Conservation (phyloP, 495 filamentous ascomycete species). For the Elasticomyces elasticus region DNA sequence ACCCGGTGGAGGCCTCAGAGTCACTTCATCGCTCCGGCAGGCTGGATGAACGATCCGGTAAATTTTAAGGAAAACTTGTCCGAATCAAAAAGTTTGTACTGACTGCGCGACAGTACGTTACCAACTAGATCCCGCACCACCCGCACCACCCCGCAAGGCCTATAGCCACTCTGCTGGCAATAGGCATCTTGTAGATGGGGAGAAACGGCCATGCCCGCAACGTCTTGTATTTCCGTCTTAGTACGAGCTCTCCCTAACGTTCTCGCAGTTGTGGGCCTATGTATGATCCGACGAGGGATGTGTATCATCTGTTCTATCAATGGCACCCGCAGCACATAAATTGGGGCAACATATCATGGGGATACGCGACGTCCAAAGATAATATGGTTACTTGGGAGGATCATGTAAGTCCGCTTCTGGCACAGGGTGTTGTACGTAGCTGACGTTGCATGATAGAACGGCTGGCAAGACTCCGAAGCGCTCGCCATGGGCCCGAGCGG, state of each 20-base stretch:
- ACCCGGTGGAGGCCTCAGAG: conserved; percentile 40
- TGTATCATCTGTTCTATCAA: conserved; percentile 34
- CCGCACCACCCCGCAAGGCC: too few relatives aligned
- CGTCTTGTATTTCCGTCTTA: too few relatives aligned
- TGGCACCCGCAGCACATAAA: conserved; percentile 10
- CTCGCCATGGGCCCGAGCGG: conserved; percentile 26
- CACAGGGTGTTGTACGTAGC: conserved; percentile 11
- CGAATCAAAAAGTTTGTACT: too few relatives aligned
- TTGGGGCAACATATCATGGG: conserved; percentile 37
- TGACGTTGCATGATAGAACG: conserved; percentile 22
- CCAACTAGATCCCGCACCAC: too few relatives aligned
- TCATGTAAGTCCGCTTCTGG: not conserved
- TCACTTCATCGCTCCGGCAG: conserved; percentile 42
- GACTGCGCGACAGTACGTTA: too few relatives aligned
- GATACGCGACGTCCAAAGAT: conserved; percentile 31
- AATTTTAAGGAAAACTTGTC: too few relatives aligned
- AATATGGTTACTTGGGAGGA: conserved; percentile 22
- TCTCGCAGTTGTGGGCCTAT: conserved; percentile 44
- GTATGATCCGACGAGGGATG: conserved; percentile 40
- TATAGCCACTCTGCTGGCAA: too few relatives aligned
- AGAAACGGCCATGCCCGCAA: too few relatives aligned
- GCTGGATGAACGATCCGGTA: conserved; percentile 54
- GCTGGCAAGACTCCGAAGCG: conserved; percentile 32
- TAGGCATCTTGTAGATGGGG: too few relatives aligned
- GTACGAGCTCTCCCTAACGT: too few relatives aligned